Conservation (phyloP, 225 moss, liverwort and hornwort species). For the Straminergon stramineum region DNA sequence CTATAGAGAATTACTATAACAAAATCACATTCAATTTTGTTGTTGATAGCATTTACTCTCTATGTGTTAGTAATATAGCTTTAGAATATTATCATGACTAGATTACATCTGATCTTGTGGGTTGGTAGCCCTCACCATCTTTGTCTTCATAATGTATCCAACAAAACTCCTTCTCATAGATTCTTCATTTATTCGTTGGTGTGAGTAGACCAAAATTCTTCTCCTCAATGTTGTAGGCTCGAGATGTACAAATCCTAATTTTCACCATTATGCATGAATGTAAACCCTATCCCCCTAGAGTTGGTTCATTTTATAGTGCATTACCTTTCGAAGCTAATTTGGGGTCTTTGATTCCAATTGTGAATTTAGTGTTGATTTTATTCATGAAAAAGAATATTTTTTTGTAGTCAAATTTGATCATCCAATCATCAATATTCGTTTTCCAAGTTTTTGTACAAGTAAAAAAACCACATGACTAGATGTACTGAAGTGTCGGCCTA, state of each 20-base stretch:
- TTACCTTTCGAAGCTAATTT: background rate
- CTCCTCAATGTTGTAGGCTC: accelerated
- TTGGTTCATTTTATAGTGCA: background rate
- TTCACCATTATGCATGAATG: background rate
- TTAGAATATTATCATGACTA: background rate
- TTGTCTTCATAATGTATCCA: background rate
- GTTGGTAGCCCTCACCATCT: background rate
- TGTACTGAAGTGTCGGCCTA: background rate
- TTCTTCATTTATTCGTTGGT: background rate
- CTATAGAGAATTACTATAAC: accelerated
- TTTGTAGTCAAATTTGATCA: background rate
- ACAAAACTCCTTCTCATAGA: background rate
- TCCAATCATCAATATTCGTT: background rate
- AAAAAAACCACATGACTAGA: background rate
- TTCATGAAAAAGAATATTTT: no score
- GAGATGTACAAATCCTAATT: accelerated
- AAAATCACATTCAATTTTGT: background rate
- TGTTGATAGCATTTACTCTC: background rate
- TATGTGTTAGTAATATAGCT: no score
- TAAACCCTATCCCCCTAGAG: accelerated
- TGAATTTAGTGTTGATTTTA: background rate
- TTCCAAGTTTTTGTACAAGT: accelerated
- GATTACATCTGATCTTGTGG: background rate
- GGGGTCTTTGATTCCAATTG: no score
- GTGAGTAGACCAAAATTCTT: background rate